A percentile compares a stretch with the other conserved stretches of the same genome.
Evolutionary conservation across 805 yeast genomes (phyloP).

Genomic region (Metschnikowia colocasiae): DNA sequence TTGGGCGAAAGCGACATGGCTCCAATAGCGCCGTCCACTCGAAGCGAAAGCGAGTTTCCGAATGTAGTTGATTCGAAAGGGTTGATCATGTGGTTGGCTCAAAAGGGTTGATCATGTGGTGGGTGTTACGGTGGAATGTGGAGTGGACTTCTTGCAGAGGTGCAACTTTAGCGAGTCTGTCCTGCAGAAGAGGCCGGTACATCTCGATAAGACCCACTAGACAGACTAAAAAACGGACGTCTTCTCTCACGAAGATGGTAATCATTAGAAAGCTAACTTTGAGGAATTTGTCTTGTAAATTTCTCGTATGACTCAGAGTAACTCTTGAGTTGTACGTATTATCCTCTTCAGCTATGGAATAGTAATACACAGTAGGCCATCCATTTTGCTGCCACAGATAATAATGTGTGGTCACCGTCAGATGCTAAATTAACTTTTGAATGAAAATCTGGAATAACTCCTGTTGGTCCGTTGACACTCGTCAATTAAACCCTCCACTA

Average conservation of each 20-base stretch:
- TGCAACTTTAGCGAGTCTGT: background rate
- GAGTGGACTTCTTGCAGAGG: background rate
- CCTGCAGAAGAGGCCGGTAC: background rate
- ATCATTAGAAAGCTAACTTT: too few relatives aligned
- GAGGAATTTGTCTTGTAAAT: too few relatives aligned
- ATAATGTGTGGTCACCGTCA: too few relatives aligned
- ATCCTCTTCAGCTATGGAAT: background rate
- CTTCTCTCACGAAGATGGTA: too few relatives aligned
- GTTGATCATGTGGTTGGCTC: conserved; percentile 1
- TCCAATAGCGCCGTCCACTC: conserved; percentile 89
- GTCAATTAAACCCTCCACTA: too few relatives aligned
- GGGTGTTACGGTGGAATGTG: background rate
- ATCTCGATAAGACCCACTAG: conserved; percentile 1
- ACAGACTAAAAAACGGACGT: background rate
- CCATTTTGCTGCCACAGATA: too few relatives aligned
- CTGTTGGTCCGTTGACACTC: too few relatives aligned
- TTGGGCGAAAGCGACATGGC: conserved; percentile 87
- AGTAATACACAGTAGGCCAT: too few relatives aligned
- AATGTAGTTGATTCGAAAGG: conserved; percentile 55
- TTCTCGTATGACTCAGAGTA: background rate
- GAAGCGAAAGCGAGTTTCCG: conserved; percentile 73
- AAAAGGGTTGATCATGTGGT: background rate
- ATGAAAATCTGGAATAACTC: too few relatives aligned
- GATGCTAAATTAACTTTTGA: too few relatives aligned
- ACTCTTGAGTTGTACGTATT: background rate